Base-by-base conservation (phyloP, 164 flowering plant species). In the Chimonanthus praecox region DNA sequence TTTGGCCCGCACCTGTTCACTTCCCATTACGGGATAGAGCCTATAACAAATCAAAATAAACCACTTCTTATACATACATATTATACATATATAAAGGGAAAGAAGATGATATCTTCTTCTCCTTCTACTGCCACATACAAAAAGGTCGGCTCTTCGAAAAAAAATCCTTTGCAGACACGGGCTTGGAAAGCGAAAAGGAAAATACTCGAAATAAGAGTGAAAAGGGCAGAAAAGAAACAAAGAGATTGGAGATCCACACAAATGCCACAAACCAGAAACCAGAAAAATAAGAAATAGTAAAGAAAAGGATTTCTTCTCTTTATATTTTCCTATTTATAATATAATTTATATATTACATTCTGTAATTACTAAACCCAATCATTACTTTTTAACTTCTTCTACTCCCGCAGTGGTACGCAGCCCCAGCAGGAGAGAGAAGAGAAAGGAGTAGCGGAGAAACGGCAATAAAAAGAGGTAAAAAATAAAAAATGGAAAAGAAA, bases 21-120 rank as follows among this genome's bases (percentile, higher is more conserved):
- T 72, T 65, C 79, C 80, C 72, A 74, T 68, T 77, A 74, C 66
- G 60, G 47, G 49, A 21, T 13, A 58, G 43, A 4, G 47, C 44
- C 20, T 48, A 47, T 4, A 43, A 18, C 49, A 6, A 16, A 11
- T 21, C 13, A 50, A 0, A 49, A 33, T 47, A 3, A 16, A 7
- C 58, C 13, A 13, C 58, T 51, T 13, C 2, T 44, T 33, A 20
- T 43, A 20, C 43, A 20, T 65, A 4, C 1, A 7, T 13, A 1
- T 51, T 47, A 15, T 16, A 47, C 70, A 45, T 16, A 46, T 47
- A 33, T n/a, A 54, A 54, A 54, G 60, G 9, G 10, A 13, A 54
- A 10, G 60, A 54, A 54, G 60, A 54, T 1, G 33, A 33, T 33
- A 0, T 33, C 33, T 33, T 33, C 33, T 33, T 33, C 33, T 10